phyloP scores from a whole-genome alignment of 441 rosid genomes.

The Kokia cookei region DNA sequence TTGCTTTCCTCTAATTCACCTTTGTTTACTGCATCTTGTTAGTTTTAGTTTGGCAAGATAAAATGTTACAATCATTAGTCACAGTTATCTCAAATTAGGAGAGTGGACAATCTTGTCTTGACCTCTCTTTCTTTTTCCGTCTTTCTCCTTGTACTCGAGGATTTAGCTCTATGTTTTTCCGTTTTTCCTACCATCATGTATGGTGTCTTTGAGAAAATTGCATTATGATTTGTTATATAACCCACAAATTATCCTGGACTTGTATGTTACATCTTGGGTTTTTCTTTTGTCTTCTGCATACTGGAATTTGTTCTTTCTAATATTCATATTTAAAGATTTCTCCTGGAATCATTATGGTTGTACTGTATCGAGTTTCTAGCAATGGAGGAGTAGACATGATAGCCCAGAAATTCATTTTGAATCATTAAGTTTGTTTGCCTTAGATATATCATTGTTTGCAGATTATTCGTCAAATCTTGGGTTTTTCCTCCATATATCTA shows the following conservation, averaged over 20 bases:
- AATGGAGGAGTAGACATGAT: conserved; percentile 19
- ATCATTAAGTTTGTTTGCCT: conserved; percentile 21
- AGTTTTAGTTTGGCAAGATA: neutral
- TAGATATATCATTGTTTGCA: conserved; percentile 23
- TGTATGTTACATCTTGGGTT: neutral
- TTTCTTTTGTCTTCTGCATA: neutral
- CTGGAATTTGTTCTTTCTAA: neutral
- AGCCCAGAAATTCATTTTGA: conserved; percentile 29
- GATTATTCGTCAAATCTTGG: neutral
- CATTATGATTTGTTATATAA: neutral
- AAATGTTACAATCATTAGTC: neutral
- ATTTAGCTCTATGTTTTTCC: neutral
- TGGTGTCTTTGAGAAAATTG: neutral
- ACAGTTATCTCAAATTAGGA: neutral
- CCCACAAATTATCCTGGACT: neutral
- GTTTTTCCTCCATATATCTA: neutral
- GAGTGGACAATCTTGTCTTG: neutral
- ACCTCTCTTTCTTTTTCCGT: neutral
- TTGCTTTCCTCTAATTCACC: neutral
- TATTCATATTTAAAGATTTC: neutral
- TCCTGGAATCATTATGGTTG: conserved; percentile 19
- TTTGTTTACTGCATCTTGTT: neutral
- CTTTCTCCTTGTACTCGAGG: neutral
- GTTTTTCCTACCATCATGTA: neutral
- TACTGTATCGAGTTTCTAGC: conserved; percentile 37